Conservation (phyloP, 2,329 filamentous ascomycete species). For the Aureobasidium sp. region DNA sequence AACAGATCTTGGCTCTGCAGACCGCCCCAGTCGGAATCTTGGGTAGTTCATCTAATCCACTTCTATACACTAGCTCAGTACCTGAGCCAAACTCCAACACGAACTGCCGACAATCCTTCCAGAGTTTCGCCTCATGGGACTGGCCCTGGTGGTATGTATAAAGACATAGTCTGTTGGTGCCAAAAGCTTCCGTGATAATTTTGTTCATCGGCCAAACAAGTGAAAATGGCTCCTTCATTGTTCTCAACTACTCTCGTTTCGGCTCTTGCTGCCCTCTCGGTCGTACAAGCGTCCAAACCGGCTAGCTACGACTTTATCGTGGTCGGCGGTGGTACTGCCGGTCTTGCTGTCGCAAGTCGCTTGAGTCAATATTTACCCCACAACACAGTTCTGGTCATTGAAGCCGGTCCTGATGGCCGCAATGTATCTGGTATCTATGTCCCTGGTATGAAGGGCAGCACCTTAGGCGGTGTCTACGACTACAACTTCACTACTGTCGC, state of each 20-base stretch:
- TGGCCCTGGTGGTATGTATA: background rate
- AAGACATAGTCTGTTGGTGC: background rate
- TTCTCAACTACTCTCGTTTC: background rate
- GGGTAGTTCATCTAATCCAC: background rate
- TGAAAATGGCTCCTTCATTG: background rate
- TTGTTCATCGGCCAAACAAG: no score
- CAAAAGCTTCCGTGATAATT: no score
- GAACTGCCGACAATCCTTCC: background rate
- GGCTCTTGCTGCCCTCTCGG: background rate
- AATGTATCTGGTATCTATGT: conserved; percentile 15
- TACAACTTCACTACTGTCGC: conserved; percentile 40
- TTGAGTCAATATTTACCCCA: conserved; percentile 20
- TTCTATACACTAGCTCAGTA: background rate
- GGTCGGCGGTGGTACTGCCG: conserved; percentile 22
- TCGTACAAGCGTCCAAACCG: background rate
- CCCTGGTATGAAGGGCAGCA: conserved; percentile 18
- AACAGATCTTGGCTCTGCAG: background rate
- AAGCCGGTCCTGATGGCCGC: conserved; percentile 20
- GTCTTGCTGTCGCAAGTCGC: conserved; percentile 22
- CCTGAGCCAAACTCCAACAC: background rate
- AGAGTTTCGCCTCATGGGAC: background rate
- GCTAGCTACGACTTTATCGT: conserved; percentile 20
- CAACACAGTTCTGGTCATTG: conserved; percentile 23
- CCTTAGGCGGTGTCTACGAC: conserved; percentile 20
- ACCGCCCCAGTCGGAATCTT: background rate